Base-by-base conservation (phyloP, 768 basidiomycete species). In the Phylloporus rhodoxanthus region DNA sequence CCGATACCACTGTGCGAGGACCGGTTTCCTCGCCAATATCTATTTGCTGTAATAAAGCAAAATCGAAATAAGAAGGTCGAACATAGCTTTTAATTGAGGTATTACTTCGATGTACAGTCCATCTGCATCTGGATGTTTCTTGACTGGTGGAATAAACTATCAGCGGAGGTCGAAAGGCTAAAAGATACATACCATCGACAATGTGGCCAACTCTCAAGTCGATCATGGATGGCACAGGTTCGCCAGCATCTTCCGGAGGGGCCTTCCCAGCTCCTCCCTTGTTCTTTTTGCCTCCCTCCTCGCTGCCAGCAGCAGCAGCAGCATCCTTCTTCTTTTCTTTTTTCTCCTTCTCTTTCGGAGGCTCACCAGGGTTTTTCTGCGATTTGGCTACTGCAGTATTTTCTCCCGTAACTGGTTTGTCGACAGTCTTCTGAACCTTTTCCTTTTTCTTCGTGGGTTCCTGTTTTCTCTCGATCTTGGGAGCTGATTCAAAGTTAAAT, bases 41-140 rank as follows among this genome's bases (percentile, higher is more conserved):
- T 56, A 98, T 95, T 87, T 93, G 84, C 89, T 92, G 19, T 53
- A 45, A 32, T 34, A 15, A n/a, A 17, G 8, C 17, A 2, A 8
- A 28, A 40, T 26, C n/a, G 28, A 38, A 15, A 13, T 9, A 28
- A 44, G 28, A 14, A 10, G 14, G 15, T 15, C 6, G 25, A 20
- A 45, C 33, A 13, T 9, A 8, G 39, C 15, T 47, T 14, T 26
- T 30, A 29, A 42, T 25, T 23, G 33, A 45, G 36, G 10, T 51
- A 73, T 30, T 62, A 83, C 88, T 78, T 98, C 95, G 53, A 98
- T 81, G 63, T 98, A 99, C n/a, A 99, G 78, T 43, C 91, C 84
- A 61, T 98, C 96, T 3, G 96, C 96, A 62, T 99, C 96, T 14
- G 96, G 95, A 64, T 99, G 96, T 61, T 89, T 91, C 70, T 82